Evolutionary conservation across 257 asterid genomes (phyloP), one percentile per base, ranked within the genome.

Genomic region (Rauvolfia tetraphylla): DNA sequence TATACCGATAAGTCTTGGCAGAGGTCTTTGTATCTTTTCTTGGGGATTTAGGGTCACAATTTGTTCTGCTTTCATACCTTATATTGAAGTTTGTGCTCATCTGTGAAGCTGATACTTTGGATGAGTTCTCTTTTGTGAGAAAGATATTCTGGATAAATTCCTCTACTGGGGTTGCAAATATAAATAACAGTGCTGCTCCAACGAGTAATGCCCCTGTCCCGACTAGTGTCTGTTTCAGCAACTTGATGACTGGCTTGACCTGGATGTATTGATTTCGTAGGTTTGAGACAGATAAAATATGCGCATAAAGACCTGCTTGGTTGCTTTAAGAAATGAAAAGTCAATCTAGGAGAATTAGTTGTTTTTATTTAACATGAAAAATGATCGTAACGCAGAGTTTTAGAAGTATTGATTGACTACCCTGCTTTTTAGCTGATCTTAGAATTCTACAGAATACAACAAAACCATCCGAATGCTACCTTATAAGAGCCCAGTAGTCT

Each of bases 221-320:
- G 33, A 91, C 95, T 36, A 91, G 90, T 33, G 96, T 93, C 84
- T 91, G 96, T 88, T 93, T 93, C 91, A 93, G 88, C 89, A 92
- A 75, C 83, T 89, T 88, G 85, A 92, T 87, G 78, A 90, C 97
- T 70, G 97, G 98, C 81, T 93, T 92, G 46, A 93, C 96, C 97
- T 92, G 68, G 67, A 83, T 81, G 79, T 75, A 81, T 38, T 75
- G 76, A 75, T 65, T 51, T 48, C 68, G 51, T 58, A 76, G 65
- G 33, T 29, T 79, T 76, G 38, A 74, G 42, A 39, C 36, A 54
- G 20, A 71, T 72, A 25, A 66, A 13, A 2, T 36, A 39, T 36
- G 7, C 22, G 59, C 39, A 65, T 29, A 42, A 67, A 79, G n/a
- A 57, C 66, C 57, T 72, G 34, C 66, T 61, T 29, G 22, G 17